Evolutionary conservation across 352 stramenopile genomes (phyloP).

Genomic region (Pythium scleroteichum): DNA sequence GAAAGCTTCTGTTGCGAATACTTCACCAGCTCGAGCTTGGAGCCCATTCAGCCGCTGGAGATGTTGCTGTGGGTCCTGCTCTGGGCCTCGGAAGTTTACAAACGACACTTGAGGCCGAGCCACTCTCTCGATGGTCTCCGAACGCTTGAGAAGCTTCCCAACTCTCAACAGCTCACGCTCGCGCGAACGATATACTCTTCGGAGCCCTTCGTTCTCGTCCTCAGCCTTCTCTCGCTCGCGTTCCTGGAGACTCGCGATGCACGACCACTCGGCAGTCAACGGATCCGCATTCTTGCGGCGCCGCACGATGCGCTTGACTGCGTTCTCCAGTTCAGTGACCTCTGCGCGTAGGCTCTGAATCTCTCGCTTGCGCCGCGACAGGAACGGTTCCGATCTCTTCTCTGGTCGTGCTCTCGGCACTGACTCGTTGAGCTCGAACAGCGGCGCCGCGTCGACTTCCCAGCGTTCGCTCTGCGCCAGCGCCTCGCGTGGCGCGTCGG

Average conservation of each 20-base stretch:
- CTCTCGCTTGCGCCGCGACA: conserved; percentile 1
- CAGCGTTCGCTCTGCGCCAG: not conserved
- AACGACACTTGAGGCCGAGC: not conserved
- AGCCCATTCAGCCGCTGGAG: not conserved
- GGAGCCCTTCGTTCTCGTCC: conserved; percentile 1
- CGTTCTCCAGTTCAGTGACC: too few relatives aligned
- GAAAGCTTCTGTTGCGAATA: conserved; percentile 3
- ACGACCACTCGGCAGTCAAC: not conserved
- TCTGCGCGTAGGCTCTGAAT: not conserved
- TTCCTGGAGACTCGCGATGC: not conserved
- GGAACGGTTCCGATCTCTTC: too few relatives aligned
- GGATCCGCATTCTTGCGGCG: not conserved
- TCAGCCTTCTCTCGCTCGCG: not conserved
- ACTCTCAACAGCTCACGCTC: not conserved
- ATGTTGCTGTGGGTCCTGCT: conserved; percentile 1
- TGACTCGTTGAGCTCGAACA: not conserved
- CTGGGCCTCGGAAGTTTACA: not conserved
- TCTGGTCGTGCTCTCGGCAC: too few relatives aligned
- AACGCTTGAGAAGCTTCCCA: not conserved
- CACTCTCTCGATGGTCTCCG: not conserved
- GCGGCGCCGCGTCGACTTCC: not conserved
- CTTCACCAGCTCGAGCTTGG: not conserved
- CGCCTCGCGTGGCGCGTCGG: not conserved
- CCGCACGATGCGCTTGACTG: too few relatives aligned
- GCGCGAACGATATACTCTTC: not conserved